These are phyloP conservation scores for Solanum hybrid DNA, from an alignment of 305 asterid species.

Conservation along the genomic window DNA sequence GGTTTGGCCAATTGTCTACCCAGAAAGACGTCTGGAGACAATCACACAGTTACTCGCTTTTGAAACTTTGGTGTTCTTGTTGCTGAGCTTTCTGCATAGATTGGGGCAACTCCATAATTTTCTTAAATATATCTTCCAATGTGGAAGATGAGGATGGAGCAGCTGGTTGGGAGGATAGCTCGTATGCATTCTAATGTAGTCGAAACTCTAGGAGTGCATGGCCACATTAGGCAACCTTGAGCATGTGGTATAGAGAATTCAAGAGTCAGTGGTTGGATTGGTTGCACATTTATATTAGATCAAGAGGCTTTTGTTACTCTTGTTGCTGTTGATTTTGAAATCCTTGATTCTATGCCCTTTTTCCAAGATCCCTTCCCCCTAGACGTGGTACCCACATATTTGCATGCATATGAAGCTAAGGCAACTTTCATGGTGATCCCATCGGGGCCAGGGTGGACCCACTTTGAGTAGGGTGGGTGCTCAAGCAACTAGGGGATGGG, in stretches of 20 bases:
- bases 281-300: background rate
- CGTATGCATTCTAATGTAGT: background rate
- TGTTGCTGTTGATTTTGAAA: background rate
- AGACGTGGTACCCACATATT: background rate
- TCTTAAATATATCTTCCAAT: background rate
- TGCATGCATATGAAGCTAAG: background rate
- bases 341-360: background rate
- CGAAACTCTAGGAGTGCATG: background rate
- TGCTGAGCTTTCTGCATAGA: background rate
- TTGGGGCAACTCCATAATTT: background rate
- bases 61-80: background rate
- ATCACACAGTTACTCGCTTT: background rate
- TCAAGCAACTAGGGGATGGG: background rate
- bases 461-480: background rate
- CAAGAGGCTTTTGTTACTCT: background rate
- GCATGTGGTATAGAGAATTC: background rate
- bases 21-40: background rate
- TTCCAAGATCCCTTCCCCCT: background rate
- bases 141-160: background rate
- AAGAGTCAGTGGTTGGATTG: background rate
- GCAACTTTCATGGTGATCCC: background rate
- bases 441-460: background rate
- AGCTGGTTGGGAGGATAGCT: background rate
- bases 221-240: background rate
- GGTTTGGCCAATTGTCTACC: background rate